These are phyloP conservation scores for Dendryphion nanum DNA, from an alignment of 2,329 filamentous ascomycete species.

Conservation along the genomic window DNA sequence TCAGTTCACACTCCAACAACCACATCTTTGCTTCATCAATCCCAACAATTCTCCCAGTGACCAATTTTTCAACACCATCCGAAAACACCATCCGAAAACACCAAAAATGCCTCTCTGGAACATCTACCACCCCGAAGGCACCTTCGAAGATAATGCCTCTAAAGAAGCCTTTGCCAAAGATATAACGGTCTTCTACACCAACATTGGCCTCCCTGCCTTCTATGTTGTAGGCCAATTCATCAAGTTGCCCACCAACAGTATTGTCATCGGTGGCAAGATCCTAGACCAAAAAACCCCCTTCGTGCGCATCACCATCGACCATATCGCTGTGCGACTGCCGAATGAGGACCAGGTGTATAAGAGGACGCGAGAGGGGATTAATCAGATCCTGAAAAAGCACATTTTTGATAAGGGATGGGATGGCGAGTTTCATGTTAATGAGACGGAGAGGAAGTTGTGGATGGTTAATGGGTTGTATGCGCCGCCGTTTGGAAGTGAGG, in stretches of 20 bases:
- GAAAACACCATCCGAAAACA: too few species aligned
- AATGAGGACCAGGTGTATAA: conserved; percentile 12
- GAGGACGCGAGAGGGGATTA: background rate
- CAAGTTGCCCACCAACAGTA: conserved; percentile 9
- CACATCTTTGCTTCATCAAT: too few species aligned
- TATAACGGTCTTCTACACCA: conserved; percentile 41
- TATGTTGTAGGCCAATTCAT: conserved; percentile 44
- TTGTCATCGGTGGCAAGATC: conserved; percentile 20
- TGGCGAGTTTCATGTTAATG: conserved; percentile 45
- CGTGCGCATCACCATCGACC: conserved; percentile 30
- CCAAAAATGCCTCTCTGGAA: conserved; percentile 42
- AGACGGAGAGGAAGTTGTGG: conserved; percentile 46
- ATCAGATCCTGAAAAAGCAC: conserved; percentile 13
- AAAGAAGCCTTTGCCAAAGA: conserved; percentile 33
- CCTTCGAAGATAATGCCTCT: conserved; percentile 29
- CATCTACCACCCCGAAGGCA: conserved; percentile 36
- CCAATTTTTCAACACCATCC: too few species aligned
- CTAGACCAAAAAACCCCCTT: conserved; percentile 28
- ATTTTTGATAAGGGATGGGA: conserved; percentile 42
- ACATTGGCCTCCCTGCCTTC: conserved; percentile 40
- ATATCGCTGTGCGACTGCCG: conserved; percentile 26
- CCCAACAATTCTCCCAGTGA: too few species aligned
- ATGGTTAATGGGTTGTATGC: conserved; percentile 43
- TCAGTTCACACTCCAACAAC: too few species aligned
- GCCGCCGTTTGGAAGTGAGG: conserved; percentile 34